Evolutionary conservation across 305 asterid species (phyloP).

Genomic region (Stenogyne calaminthoides): DNA sequence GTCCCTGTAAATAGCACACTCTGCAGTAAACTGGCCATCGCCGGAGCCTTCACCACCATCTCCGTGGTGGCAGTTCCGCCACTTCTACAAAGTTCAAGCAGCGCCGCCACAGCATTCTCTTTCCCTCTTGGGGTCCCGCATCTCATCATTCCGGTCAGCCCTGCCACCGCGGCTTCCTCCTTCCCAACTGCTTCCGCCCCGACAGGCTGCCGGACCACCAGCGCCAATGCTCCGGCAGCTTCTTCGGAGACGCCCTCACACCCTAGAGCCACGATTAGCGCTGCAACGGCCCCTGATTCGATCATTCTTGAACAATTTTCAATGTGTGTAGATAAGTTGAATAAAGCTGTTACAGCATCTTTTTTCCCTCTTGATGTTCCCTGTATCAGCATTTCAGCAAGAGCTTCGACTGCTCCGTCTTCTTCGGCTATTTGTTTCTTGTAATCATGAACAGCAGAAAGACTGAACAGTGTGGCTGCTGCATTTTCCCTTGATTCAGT

Average conservation of each 20-base stretch:
- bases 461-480: conserved; percentile 93
- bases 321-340: conserved; percentile 73
- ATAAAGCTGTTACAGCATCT: conserved; percentile 90
- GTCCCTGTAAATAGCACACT: conserved; percentile 82
- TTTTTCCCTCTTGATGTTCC: conserved; percentile 86
- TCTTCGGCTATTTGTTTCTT: conserved; percentile 72
- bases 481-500: conserved; percentile 91
- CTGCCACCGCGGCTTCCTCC: conserved; percentile 63
- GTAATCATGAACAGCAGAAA: conserved; percentile 88
- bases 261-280: conserved; percentile 65
- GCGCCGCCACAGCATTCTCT: conserved; percentile 88
- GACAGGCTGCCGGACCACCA: conserved; percentile 66
- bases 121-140: conserved; percentile 87
- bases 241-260: conserved; percentile 76
- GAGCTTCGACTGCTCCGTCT: conserved; percentile 74
- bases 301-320: conserved; percentile 73
- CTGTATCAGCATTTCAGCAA: conserved; percentile 57
- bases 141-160: conserved; percentile 73
- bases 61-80: conserved; percentile 75
- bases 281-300: conserved; percentile 70
- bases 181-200: conserved; percentile 80
- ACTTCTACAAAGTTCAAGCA: conserved; percentile 75
- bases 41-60: conserved; percentile 76
- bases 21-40: conserved; percentile 70
- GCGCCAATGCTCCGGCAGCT: conserved; percentile 91